phyloP scores from a whole-genome alignment of 257 asterid species.

The Solanum chaucha region DNA sequence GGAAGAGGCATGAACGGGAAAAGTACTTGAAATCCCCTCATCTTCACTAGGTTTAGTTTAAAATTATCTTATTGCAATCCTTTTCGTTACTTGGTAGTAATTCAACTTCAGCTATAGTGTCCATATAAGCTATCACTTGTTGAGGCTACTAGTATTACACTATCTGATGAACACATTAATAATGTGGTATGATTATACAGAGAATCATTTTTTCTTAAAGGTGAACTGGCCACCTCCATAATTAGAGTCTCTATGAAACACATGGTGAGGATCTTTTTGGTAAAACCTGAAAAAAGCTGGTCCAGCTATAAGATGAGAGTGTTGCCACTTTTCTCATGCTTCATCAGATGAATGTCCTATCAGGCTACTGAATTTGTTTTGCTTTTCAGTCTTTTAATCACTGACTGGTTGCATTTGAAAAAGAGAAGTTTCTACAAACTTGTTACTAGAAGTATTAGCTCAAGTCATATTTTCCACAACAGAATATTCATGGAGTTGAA shows the following conservation, averaged over 20 bases:
- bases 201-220: background rate
- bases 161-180: background rate
- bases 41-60: background rate
- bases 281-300: background rate
- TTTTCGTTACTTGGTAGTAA: background rate
- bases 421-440: background rate
- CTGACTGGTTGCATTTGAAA: background rate
- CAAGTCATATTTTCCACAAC: background rate
- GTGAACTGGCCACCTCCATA: background rate
- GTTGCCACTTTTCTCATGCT: background rate
- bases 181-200: background rate
- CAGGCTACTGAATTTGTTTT: background rate
- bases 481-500: background rate
- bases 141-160: background rate
- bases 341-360: background rate
- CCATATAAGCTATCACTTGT: too few relatives aligned
- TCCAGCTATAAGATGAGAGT: background rate
- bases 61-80: background rate
- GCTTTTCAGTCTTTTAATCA: background rate
- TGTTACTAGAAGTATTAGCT: background rate
- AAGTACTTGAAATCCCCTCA: background rate
- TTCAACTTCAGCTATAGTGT: background rate
- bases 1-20: background rate
- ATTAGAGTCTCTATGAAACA: background rate
- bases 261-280: background rate